These are phyloP conservation scores for Plenodomus lindquistii DNA, from an alignment of 2,329 filamentous ascomycete species.

Conservation along the genomic window DNA sequence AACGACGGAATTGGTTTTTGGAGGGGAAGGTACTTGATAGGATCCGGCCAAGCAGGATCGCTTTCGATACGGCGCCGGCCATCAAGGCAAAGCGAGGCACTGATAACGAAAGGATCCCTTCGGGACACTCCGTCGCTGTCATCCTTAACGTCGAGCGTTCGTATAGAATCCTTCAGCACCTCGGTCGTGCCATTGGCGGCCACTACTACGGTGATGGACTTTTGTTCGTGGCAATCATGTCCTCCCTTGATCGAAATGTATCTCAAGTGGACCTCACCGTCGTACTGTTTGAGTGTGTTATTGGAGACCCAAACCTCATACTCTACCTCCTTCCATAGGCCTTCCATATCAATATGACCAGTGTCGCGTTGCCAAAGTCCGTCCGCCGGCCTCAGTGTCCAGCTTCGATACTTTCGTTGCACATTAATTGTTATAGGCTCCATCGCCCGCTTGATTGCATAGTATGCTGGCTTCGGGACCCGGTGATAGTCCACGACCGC, in stretches of 20 bases:
- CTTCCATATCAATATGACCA: conserved; percentile 28
- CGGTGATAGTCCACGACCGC: conserved; percentile 77
- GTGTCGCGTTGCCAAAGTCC: conserved; percentile 35
- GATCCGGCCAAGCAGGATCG: conserved; percentile 64
- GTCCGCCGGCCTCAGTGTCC: conserved; percentile 46
- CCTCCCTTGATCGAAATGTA: conserved; percentile 60
- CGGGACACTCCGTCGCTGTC: not conserved
- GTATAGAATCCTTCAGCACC: conserved; percentile 46
- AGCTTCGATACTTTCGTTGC: conserved; percentile 59
- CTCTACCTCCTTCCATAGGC: conserved; percentile 32
- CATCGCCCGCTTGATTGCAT: conserved; percentile 61
- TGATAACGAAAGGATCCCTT: conserved; percentile 56
- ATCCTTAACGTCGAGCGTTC: not conserved
- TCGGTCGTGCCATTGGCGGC: conserved; percentile 59
- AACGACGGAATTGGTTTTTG: conserved; percentile 52
- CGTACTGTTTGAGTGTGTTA: conserved; percentile 48
- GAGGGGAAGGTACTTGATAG: conserved; percentile 62
- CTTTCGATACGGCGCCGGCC: conserved; percentile 52
- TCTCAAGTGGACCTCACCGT: conserved; percentile 52
- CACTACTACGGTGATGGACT: conserved; percentile 52
- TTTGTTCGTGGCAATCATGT: conserved; percentile 51
- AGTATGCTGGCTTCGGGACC: conserved; percentile 77
- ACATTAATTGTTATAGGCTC: conserved; percentile 61
- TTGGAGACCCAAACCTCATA: conserved; percentile 62
- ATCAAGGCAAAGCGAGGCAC: conserved; percentile 55